Evolutionary conservation across 371 early-diverging fungal species (phyloP).

Genomic region (Actinomucor elegans): DNA sequence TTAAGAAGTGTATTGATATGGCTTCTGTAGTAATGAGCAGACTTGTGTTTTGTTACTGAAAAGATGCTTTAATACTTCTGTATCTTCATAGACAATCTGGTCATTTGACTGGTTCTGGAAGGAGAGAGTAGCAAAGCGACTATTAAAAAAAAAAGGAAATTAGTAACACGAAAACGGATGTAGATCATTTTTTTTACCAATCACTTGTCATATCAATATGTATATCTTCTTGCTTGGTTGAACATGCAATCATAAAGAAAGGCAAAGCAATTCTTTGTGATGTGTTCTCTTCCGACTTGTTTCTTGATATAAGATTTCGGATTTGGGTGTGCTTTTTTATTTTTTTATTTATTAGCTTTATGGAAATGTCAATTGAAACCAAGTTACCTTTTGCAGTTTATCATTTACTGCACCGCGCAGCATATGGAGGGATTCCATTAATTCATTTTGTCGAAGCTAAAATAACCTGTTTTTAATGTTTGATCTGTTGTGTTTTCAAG

Average conservation of each 20-base stretch:
- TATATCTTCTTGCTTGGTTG: not conserved
- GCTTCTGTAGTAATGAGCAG: no score
- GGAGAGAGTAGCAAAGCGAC: constrained; percentile 2
- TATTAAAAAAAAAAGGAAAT: not conserved
- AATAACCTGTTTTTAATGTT: not conserved
- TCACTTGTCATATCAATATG: not conserved
- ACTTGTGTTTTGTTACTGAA: no score
- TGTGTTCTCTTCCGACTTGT: not conserved
- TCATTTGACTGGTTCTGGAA: not conserved
- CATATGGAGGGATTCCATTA: constrained; percentile 5
- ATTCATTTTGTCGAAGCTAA: constrained; percentile 7
- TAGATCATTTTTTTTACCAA: not conserved
- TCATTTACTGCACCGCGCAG: constrained; percentile 8
- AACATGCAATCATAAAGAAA: constrained; percentile 13
- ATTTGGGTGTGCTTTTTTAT: constrained; percentile 13
- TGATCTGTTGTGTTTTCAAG: no score
- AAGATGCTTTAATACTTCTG: constrained; percentile 6
- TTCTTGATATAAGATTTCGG: constrained; percentile 16
- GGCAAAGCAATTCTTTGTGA: constrained; percentile 9
- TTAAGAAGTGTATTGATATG: no score
- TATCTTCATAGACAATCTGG: constrained; percentile 7
- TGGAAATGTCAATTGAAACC: not conserved
- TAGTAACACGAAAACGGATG: not conserved
- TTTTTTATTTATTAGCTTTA: not conserved
- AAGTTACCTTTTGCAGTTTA: constrained; percentile 16